These are phyloP conservation scores for Fusarium camptoceras DNA, from an alignment of 2,329 filamentous ascomycete genomes.

Conservation along the genomic window DNA sequence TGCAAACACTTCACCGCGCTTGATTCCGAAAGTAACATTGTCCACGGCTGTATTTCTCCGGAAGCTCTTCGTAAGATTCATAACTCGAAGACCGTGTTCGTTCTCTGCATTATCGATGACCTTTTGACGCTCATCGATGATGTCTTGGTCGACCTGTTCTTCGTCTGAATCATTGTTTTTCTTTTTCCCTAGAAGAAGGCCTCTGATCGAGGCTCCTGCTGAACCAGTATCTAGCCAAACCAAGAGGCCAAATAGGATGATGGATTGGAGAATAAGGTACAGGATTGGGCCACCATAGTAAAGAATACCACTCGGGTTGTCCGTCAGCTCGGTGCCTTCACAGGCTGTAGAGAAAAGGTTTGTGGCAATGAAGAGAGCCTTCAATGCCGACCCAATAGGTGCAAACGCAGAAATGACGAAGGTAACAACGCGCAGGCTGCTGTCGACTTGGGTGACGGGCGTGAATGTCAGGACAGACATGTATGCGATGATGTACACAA, in stretches of 20 bases:
- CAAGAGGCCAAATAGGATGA: constrained; percentile 77
- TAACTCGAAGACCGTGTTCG: constrained; percentile 78
- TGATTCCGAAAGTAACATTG: constrained; percentile 86
- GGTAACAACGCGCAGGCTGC: constrained; percentile 74
- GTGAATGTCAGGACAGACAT: constrained; percentile 80
- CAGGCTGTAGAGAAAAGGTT: constrained; percentile 89
- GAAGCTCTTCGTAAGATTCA: constrained; percentile 85
- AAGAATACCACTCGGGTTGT: constrained; percentile 76
- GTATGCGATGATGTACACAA: constrained; percentile 78
- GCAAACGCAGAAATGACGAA: constrained; percentile 80
- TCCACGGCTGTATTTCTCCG: constrained; percentile 83
- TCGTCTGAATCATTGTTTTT: constrained; percentile 47
- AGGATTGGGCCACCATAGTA: constrained; percentile 87
- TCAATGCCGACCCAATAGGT: constrained; percentile 80
- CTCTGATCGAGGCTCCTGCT: constrained; percentile 64
- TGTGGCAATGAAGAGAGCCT: constrained; percentile 79
- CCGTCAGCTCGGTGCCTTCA: constrained; percentile 69
- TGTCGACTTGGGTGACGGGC: constrained; percentile 75
- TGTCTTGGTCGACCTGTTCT: constrained; percentile 65
- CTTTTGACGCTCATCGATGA: constrained; percentile 72
- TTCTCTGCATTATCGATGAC: constrained; percentile 58
- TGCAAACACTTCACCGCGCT: constrained; percentile 85
- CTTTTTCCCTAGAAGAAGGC: constrained; percentile 53
- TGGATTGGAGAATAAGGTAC: constrained; percentile 80
- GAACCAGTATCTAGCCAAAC: constrained; percentile 86